These are phyloP conservation scores for Zopfochytrium polystomum DNA, from an alignment of 371 early-diverging fungal species.

Conservation along the genomic window DNA sequence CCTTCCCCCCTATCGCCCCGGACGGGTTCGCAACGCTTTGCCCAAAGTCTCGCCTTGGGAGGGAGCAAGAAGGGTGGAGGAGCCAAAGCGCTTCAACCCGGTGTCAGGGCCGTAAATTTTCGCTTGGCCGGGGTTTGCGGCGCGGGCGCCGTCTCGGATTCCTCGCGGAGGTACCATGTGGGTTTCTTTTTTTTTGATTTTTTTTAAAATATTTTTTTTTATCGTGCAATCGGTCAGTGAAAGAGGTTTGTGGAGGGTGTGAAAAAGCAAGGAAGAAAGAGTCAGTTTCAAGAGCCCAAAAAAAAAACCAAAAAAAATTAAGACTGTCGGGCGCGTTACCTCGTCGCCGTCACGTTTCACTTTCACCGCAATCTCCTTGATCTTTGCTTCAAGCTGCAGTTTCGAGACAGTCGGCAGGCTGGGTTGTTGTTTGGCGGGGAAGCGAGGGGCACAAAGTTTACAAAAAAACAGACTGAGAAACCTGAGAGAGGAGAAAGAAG, in stretches of 20 bases:
- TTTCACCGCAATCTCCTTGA: conserved; percentile 11
- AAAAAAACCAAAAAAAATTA: background rate
- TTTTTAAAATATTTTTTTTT: too few relatives aligned
- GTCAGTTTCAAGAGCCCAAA: too few relatives aligned
- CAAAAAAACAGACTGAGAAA: background rate
- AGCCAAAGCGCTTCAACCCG: too few relatives aligned
- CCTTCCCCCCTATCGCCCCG: too few relatives aligned
- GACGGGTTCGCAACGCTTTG: too few relatives aligned
- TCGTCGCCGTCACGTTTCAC: background rate
- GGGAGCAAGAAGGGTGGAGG: too few relatives aligned
- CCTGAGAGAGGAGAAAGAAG: too few relatives aligned
- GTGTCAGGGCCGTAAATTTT: background rate
- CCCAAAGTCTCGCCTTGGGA: too few relatives aligned
- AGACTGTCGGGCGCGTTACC: background rate
- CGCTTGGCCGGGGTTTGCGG: background rate
- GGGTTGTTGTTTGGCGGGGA: background rate
- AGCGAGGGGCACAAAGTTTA: background rate
- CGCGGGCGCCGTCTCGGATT: background rate
- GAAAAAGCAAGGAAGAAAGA: too few relatives aligned
- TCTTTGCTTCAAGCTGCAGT: conserved; percentile 1
- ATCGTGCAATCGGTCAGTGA: too few relatives aligned
- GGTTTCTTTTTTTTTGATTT: too few relatives aligned
- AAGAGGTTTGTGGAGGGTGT: too few relatives aligned
- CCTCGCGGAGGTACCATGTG: background rate
- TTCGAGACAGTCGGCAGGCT: conserved; percentile 3